phyloP scores from a whole-genome alignment of 306 rosid species.

The Trichosanthes truncata region DNA sequence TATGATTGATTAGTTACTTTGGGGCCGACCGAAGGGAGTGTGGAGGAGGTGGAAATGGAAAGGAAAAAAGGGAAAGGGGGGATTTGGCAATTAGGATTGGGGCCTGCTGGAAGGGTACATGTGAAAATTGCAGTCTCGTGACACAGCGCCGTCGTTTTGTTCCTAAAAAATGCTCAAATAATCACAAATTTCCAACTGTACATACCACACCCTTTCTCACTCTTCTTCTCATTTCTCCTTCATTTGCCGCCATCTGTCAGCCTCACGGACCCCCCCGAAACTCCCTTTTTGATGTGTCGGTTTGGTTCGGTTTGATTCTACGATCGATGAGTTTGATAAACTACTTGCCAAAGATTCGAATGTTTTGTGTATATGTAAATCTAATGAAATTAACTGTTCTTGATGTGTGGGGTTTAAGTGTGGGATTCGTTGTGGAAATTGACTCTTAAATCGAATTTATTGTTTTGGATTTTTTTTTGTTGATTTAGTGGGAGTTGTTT shows the following conservation, averaged over 20 bases:
- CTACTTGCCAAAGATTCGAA: too few relatives aligned
- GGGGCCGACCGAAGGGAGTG: not conserved
- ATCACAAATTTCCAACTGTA: not conserved
- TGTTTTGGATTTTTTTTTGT: too few relatives aligned
- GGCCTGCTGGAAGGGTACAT: not conserved
- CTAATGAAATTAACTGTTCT: too few relatives aligned
- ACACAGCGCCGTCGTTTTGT: constrained; percentile 6
- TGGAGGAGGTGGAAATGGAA: not conserved
- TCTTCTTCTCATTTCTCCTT: too few relatives aligned
- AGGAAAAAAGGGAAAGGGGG: not conserved
- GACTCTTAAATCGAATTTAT: too few relatives aligned
- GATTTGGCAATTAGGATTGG: not conserved
- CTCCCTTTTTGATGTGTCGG: not conserved
- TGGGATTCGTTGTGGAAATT: too few relatives aligned
- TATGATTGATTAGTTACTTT: too few relatives aligned
- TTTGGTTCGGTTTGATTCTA: not conserved
- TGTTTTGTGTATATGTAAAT: too few relatives aligned
- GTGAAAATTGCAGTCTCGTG: not conserved
- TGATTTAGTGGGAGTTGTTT: too few relatives aligned
- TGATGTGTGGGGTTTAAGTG: too few relatives aligned
- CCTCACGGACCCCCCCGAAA: not conserved
- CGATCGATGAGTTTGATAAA: not conserved
- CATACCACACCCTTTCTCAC: not conserved
- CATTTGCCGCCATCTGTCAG: not conserved
- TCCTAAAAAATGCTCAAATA: not conserved